Evolutionary conservation across 768 basidiomycete species (phyloP).

Genomic region (Strobilomyces confusus): DNA sequence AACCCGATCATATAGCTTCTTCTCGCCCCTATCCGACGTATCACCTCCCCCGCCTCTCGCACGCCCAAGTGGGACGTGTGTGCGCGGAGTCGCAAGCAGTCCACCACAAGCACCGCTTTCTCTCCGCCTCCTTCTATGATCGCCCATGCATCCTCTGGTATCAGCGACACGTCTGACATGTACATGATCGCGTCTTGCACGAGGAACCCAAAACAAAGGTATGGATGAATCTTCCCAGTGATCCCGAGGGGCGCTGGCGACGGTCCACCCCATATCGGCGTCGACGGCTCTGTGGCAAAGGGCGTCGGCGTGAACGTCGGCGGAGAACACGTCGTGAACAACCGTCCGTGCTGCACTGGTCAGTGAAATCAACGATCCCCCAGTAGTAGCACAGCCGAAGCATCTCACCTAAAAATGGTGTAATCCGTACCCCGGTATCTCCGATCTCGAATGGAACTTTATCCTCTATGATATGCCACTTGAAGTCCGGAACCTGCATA

Average conservation of each 20-base stretch:
- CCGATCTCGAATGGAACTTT: constrained; percentile 62
- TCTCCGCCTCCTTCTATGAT: constrained; percentile 33
- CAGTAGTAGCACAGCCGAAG: neutral
- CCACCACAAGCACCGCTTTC: constrained; percentile 62
- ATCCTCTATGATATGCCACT: constrained; percentile 78
- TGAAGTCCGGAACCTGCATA: constrained; percentile 71
- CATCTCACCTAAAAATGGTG: constrained; percentile 60
- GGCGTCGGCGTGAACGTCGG: constrained; percentile 41
- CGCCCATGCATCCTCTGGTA: constrained; percentile 71
- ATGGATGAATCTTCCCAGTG: constrained; percentile 43
- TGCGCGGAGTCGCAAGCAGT: constrained; percentile 61
- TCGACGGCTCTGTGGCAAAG: constrained; percentile 33
- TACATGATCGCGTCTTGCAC: constrained; percentile 66
- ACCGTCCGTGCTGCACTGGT: constrained; percentile 70
- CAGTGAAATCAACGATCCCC: constrained; percentile 2
- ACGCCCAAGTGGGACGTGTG: constrained; percentile 83
- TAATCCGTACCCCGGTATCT: constrained; percentile 57
- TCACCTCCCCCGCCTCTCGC: constrained; percentile 52
- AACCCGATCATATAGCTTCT: constrained; percentile 75
- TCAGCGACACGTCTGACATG: constrained; percentile 77
- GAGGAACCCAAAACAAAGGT: constrained; percentile 66
- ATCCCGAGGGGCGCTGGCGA: constrained; percentile 19
- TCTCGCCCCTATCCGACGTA: constrained; percentile 52
- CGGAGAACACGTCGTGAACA: constrained; percentile 45
- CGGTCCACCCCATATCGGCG: constrained; percentile 31